phyloP scores from a whole-genome alignment of 176 grass and related monocot genomes.

The Poa pratensis region DNA sequence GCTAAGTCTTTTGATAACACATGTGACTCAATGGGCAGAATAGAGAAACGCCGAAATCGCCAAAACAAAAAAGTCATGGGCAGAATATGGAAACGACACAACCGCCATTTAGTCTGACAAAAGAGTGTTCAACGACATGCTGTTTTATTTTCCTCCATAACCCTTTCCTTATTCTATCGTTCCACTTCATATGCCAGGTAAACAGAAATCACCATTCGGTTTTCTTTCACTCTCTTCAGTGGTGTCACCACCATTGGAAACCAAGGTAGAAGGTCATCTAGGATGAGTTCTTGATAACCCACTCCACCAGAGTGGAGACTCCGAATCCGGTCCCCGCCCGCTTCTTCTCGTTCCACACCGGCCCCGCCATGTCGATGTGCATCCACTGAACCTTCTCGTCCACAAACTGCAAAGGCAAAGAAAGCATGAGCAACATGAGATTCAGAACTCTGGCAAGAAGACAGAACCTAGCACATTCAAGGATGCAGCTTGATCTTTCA shows the following conservation, averaged over 20 bases:
- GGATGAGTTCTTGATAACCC: constrained; percentile 93
- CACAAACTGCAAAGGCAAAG: constrained; percentile 66
- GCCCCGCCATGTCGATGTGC: constrained; percentile 98
- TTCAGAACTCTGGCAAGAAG: background rate
- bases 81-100: background rate
- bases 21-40: background rate
- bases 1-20: background rate
- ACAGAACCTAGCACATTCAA: background rate
- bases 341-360: constrained; percentile 96
- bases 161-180: constrained; percentile 36
- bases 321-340: constrained; percentile 80
- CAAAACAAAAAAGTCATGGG: background rate
- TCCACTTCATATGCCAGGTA: background rate
- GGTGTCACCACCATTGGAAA: background rate
- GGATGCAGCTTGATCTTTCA: background rate
- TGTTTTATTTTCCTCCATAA: background rate
- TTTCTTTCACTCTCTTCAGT: background rate
- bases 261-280: constrained; percentile 23
- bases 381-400: constrained; percentile 98
- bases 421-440: background rate
- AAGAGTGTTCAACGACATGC: background rate
- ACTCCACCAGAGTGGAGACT: constrained; percentile 90
- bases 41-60: no score
- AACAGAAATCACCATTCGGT: background rate
- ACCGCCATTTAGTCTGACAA: constrained; percentile 5